Evolutionary conservation across 2,329 filamentous ascomycete species (phyloP).

Genomic region (Emergomyces africanus): DNA sequence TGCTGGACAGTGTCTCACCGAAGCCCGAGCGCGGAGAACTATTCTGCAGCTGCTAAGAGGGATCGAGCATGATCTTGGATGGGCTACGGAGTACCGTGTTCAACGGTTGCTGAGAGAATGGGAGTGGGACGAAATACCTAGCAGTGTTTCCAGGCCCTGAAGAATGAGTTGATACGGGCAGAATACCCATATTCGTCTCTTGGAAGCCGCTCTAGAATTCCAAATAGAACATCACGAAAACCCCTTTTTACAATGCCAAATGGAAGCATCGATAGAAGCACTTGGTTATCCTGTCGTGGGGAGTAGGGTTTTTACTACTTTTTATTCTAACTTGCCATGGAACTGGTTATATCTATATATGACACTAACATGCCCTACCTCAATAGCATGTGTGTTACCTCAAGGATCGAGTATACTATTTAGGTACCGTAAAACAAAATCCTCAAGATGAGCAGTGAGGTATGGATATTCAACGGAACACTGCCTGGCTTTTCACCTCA

Average conservation of each 20-base stretch:
- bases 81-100: constrained; percentile 50
- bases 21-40: constrained; percentile 40
- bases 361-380: background rate
- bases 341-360: background rate
- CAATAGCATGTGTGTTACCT: background rate
- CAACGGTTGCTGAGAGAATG: constrained; percentile 37
- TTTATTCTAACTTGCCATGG: background rate
- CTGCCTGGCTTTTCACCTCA: too few relatives aligned
- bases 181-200: background rate
- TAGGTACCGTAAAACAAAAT: background rate
- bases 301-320: background rate
- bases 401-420: background rate
- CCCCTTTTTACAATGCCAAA: background rate
- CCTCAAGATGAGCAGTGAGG: background rate
- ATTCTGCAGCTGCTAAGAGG: constrained; percentile 44
- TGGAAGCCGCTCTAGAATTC: background rate
- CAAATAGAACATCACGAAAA: background rate
- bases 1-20: constrained; percentile 47
- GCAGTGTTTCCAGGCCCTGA: constrained; percentile 2
- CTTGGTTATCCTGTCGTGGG: background rate
- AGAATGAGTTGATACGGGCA: background rate
- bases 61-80: constrained; percentile 52
- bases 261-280: background rate
- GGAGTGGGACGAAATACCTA: constrained; percentile 15
- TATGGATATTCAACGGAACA: background rate